Base-by-base conservation (phyloP, 2,329 filamentous ascomycete species). In the Scolecobasidium constrictum region DNA sequence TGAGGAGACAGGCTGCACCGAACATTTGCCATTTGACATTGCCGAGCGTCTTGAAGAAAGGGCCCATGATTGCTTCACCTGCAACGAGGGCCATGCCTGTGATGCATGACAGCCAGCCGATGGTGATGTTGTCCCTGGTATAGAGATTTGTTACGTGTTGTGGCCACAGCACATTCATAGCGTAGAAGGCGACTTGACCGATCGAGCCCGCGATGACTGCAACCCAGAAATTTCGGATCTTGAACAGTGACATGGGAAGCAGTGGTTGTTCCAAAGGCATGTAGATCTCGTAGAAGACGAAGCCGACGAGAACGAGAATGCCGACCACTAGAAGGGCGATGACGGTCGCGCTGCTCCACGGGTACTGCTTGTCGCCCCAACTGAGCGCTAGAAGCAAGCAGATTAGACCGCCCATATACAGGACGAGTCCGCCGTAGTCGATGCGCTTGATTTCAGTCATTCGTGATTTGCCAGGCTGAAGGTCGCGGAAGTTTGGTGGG, bases 151-250 rank as follows among this genome's bases (percentile, higher is more conserved):
- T 31, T 9, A 31, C 26, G 9, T 31, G 26, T n/a, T 9, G 9
- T 31, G 26, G 26, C 26, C 26, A 31, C 9, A 31, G 26, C 9
- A 31, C 26, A n/a, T 31, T 31, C 26, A 31, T 31, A 7, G 26
- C 26, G 20, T 39, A 39, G 19, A 39, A 39, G 5, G 15, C 5
- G 13, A 39, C 21, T 22, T 39, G 37, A 13, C 37, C 37, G 13
- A 39, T 19, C 9, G 37, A 39, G n/a, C 37, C 37, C 16, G 21
- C 37, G 21, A 39, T 23, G 16, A 17, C 13, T 19, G 37, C 37
- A 13, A 39, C 16, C 37, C 37, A 39, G 20, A 39, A 39, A n/a
- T 18, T 39, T n/a, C 37, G n/a, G 16, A 39, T 39, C 20, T 23
- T 39, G 37, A 39, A 39, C 11, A 39, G 20, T 21, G 16, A 19